These are phyloP conservation scores for Verticillium klebahnii DNA, from an alignment of 2,329 filamentous ascomycete species.

Conservation along the genomic window DNA sequence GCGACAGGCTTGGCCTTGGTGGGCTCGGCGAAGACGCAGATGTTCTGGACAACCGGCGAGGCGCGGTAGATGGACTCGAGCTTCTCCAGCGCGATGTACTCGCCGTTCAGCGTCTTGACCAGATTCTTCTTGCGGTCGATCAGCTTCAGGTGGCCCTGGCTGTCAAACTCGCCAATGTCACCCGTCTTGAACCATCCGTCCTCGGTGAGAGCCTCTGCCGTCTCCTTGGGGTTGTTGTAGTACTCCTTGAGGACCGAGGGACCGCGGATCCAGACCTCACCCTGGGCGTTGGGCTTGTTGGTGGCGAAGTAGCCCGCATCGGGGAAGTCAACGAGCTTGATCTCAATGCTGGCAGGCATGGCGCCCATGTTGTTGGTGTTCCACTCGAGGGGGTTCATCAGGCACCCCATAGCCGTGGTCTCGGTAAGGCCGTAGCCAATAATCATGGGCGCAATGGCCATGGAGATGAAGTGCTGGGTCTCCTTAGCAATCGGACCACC, in stretches of 20 bases:
- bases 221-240: constrained; percentile 75
- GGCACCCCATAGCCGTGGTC: constrained; percentile 69
- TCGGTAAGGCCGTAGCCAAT: constrained; percentile 85
- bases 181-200: constrained; percentile 89
- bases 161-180: constrained; percentile 76
- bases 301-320: constrained; percentile 76
- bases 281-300: constrained; percentile 73
- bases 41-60: constrained; percentile 46
- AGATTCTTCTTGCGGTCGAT: constrained; percentile 90
- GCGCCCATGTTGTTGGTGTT: constrained; percentile 66
- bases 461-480: constrained; percentile 81
- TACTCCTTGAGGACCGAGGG: constrained; percentile 67
- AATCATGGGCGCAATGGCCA: constrained; percentile 87
- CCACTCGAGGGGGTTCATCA: constrained; percentile 77
- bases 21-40: constrained; percentile 50
- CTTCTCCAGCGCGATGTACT: constrained; percentile 81
- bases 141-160: constrained; percentile 65
- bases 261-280: constrained; percentile 85
- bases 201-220: constrained; percentile 59
- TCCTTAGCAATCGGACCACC: constrained; percentile 82
- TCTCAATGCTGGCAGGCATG: constrained; percentile 68
- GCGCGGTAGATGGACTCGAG: constrained; percentile 51
- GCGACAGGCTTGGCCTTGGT: constrained; percentile 49
- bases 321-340: constrained; percentile 81
- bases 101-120: constrained; percentile 76